A percentile compares a stretch with the other conserved stretches of the same genome.
Evolutionary conservation across 2,329 filamentous ascomycete species (phyloP).

Genomic region (Chrysoporthe cubensis): DNA sequence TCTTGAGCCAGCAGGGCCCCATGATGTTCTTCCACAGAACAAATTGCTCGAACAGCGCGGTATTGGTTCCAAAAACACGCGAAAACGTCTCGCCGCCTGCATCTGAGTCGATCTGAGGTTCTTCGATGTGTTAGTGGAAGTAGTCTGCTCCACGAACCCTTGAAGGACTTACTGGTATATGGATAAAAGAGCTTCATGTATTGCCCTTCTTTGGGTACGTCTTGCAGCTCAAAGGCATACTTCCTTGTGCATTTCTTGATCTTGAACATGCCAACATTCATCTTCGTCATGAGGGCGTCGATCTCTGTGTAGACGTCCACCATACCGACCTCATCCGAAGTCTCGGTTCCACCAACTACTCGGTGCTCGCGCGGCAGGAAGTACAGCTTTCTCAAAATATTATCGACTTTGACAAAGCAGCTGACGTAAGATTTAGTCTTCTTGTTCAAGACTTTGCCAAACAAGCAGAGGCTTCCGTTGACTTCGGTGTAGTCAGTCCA

Average conservation of each 20-base stretch:
- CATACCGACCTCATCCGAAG: slow-evolving; percentile 80
- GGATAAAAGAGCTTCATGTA: slow-evolving; percentile 97
- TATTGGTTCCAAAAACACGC: slow-evolving; percentile 91
- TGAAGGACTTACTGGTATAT: slow-evolving; percentile 68
- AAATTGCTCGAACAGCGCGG: slow-evolving; percentile 94
- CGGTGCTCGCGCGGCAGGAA: slow-evolving; percentile 80
- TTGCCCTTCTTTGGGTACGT: slow-evolving; percentile 83
- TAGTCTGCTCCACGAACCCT: not conserved
- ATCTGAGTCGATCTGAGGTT: slow-evolving; percentile 72
- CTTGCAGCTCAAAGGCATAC: slow-evolving; percentile 91
- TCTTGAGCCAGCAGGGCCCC: slow-evolving; percentile 97
- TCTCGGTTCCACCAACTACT: slow-evolving; percentile 64
- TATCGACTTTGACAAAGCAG: slow-evolving; percentile 95
- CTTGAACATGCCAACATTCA: slow-evolving; percentile 88
- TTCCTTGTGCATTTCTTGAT: slow-evolving; percentile 89
- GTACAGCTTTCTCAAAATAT: slow-evolving; percentile 88
- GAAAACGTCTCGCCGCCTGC: slow-evolving; percentile 86
- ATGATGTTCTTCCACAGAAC: slow-evolving; percentile 99
- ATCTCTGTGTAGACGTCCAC: slow-evolving; percentile 89
- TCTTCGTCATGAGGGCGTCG: slow-evolving; percentile 82
- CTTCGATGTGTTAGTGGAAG: slow-evolving; percentile 40
- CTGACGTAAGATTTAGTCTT: slow-evolving; percentile 79
- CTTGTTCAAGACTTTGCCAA: slow-evolving; percentile 95
- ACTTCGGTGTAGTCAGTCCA: slow-evolving; percentile 97
- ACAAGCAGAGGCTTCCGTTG: slow-evolving; percentile 88